phyloP scores from a whole-genome alignment of 1,284 basidiomycete genomes.

The Cyathus pygmaeus region DNA sequence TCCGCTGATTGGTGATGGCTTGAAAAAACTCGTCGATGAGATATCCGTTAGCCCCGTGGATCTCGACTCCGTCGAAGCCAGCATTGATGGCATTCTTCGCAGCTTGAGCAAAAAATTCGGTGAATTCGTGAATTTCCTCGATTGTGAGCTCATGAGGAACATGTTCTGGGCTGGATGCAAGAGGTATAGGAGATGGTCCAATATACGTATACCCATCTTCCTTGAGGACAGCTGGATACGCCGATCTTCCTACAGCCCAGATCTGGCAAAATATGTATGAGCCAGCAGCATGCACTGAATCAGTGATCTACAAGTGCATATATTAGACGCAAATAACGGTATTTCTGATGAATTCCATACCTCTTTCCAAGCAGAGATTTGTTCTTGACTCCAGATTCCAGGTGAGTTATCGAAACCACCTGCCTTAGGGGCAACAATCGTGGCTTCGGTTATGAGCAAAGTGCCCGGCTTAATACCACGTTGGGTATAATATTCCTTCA shows the following conservation, averaged over 20 bases:
- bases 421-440: constrained; percentile 50
- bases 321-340: not conserved
- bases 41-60: constrained; percentile 52
- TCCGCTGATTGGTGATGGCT: constrained; percentile 56
- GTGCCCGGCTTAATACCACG: constrained; percentile 54
- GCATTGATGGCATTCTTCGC: constrained; percentile 55
- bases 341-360: constrained; percentile 25
- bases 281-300: constrained; percentile 37
- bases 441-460: constrained; percentile 60
- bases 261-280: constrained; percentile 36
- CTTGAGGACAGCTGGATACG: constrained; percentile 1
- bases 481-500: constrained; percentile 60
- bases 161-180: constrained; percentile 25
- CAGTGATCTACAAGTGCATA: constrained; percentile 7
- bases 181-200: not conserved
- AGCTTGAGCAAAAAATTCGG: constrained; percentile 45
- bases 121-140: constrained; percentile 55
- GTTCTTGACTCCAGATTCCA: constrained; percentile 55
- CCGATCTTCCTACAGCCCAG: constrained; percentile 29
- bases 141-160: constrained; percentile 46
- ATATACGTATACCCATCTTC: not conserved
- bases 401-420: constrained; percentile 51
- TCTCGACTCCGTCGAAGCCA: constrained; percentile 60
- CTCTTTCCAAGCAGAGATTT: constrained; percentile 59
- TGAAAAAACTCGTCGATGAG: constrained; percentile 56